Evolutionary conservation across 2,329 filamentous ascomycete species (phyloP), one percentile per base, ranked within the genome.

Genomic region (Fusarium sp.): DNA sequence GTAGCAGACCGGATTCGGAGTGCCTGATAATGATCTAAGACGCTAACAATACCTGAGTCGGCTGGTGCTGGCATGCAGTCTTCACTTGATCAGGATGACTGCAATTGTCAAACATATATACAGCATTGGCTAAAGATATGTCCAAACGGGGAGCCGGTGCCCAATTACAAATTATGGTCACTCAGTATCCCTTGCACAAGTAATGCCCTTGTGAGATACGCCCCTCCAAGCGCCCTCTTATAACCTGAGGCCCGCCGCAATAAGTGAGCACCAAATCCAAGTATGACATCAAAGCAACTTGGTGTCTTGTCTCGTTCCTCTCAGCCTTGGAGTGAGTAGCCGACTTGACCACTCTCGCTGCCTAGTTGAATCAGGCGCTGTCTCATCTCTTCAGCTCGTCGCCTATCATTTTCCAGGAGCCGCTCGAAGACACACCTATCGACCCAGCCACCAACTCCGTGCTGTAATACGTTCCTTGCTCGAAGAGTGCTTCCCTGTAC

Each of bases 401-500:
- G 74, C 67, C 81, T 84, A 69, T 81, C 78, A 48, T 72, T 79
- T 68, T 81, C 83, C 9, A 73, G 78, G 62, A 90, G 73, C 16
- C 66, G 78, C 34, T 79, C 80, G 59, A 93, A 88, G 74, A 90
- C 85, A 66, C 87, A 87, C 25, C 81, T 73, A 32, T 83, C 84
- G 9, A 92, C 89, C 90, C 90, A 94, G 45, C 81, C 82, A 6
- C 90, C 90, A 24, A 93, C 84, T 6, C 90, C 91, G 80, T 94
- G 91, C 84, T 94, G 91, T 75, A 94, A 78, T 69, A 94, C 91
- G 78, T 93, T 93, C 69, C 90, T 84, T 54, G 91, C 91, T 61
- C 91, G 80, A 64, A 86, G 80, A 44, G 73, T 77, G 60, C 87
- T 86, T 3, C 87, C 89, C 4, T 78, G 80, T 1, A 82, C 82